These are phyloP conservation scores for Aureobasidium sp. DNA, from an alignment of 2,329 filamentous ascomycete genomes.

Conservation along the genomic window DNA sequence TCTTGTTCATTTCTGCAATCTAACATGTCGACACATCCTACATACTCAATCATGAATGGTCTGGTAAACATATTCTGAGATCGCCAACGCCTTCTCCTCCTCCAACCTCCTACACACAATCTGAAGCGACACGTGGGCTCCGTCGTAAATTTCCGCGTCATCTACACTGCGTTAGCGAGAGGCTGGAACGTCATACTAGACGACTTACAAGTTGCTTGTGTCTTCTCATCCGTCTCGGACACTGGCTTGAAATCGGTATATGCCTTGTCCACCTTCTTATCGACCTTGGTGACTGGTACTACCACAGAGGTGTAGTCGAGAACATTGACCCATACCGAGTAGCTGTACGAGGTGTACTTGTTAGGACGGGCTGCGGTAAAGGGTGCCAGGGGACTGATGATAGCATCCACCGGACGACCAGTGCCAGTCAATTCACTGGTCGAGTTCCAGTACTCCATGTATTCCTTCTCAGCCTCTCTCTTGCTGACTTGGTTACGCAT, in stretches of 20 bases:
- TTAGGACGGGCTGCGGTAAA: constrained; percentile 44
- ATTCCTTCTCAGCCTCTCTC: constrained; percentile 50
- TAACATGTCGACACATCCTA: background rate
- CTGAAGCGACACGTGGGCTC: constrained; percentile 30
- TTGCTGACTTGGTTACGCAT: constrained; percentile 47
- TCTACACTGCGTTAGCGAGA: constrained; percentile 21
- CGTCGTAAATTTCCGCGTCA: constrained; percentile 30
- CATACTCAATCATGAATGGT: background rate
- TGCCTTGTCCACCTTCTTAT: constrained; percentile 44
- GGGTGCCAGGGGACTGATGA: constrained; percentile 46
- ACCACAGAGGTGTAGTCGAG: constrained; percentile 50
- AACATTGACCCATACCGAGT: constrained; percentile 44
- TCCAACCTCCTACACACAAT: constrained; percentile 28
- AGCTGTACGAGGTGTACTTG: constrained; percentile 43
- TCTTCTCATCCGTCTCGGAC: constrained; percentile 34
- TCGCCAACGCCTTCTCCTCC: constrained; percentile 32
- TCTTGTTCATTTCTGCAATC: background rate
- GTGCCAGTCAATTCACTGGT: constrained; percentile 45
- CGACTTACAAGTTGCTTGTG: constrained; percentile 36
- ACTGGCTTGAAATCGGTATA: constrained; percentile 27
- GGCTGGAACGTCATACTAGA: background rate
- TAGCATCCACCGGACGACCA: constrained; percentile 45
- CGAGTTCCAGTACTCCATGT: constrained; percentile 59
- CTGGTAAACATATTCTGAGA: constrained; percentile 25
- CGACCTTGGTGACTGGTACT: constrained; percentile 49